Base-by-base conservation (phyloP, 805 yeast genomes). In the Isabelozyma heimii region DNA sequence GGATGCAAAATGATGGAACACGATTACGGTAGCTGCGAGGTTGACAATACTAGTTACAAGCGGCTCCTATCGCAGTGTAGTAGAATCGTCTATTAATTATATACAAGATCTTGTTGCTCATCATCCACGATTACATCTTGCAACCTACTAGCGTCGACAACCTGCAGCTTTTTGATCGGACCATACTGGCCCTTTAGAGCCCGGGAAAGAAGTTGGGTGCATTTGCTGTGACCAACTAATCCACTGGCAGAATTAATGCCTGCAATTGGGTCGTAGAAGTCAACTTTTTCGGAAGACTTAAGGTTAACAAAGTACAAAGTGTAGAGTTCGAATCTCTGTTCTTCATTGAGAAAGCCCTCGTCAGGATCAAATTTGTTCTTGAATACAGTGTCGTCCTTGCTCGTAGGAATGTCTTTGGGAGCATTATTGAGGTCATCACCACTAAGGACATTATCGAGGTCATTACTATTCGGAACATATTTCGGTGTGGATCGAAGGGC, bases 301-400 rank as follows among this genome's bases (percentile, higher is more conserved):
- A 61, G 40, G 0, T 68, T 58, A 2, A 62, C 55, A 47, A 60
- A 72, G 47, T 74, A 70, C 40, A 68, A 64, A 30, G 76, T 65
- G 56, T 73, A 76, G 17, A 79, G 68, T 28, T 74, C 76, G 41
- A 61, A 54, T 45, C 65, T 65, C 44, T 78, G 69, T 7, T 63
- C 61, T 3, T 70, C 59, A 2, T 65, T 61, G 43, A 79, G 64
- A n/a, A 70, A 61, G 0, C 82, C 83, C 14, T 69, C 79, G 5
- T 52, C 49, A 0, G 55, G 50, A 9, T 48, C 47, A 48, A 69
- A 68, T 8, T 42, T 20, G 44, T 51, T 55, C 12, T 57, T 44
- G 48, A 52, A 65, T 0, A 62, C 30, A 4, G 50, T 51, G 30
- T 67, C 70, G 13, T 37, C 16, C 10, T n/a, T 15, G 10, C n/a